Evolutionary conservation across 768 basidiomycete genomes (phyloP).

Genomic region (Podaxis carcinomalis): DNA sequence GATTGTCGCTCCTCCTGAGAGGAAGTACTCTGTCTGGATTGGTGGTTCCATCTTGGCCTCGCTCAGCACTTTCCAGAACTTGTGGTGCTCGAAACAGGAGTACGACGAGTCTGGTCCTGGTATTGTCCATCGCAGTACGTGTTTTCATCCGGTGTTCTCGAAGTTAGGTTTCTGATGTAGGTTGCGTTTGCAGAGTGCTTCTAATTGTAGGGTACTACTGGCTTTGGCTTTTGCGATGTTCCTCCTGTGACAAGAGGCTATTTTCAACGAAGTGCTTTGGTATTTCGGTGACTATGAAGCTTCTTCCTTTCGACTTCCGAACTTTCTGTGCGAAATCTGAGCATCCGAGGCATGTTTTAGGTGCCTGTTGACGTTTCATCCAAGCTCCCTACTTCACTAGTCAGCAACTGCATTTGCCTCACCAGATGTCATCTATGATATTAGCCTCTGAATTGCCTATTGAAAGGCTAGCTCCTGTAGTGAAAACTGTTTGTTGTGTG

Average conservation of each 20-base stretch:
- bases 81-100: conserved; percentile 93
- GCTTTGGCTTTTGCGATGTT: background rate
- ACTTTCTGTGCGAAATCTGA: no score
- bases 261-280: background rate
- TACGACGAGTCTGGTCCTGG: conserved; percentile 83
- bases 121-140: conserved; percentile 75
- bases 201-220: conserved; percentile 14
- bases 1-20: conserved; percentile 90
- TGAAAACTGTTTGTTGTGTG: no score
- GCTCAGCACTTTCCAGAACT: conserved; percentile 92
- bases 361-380: no score
- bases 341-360: no score
- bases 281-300: background rate
- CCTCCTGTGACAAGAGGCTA: no score
- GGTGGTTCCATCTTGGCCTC: conserved; percentile 85
- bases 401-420: no score
- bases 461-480: no score
- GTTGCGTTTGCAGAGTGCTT: conserved; percentile 25
- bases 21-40: conserved; percentile 96
- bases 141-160: background rate
- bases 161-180: background rate
- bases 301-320: background rate
- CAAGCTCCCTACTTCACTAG: no score
- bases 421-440: no score
- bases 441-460: no score